Evolutionary conservation across 257 asterid genomes (phyloP), one percentile per base, ranked within the genome.

Genomic region (Solanum chiquidenum): DNA sequence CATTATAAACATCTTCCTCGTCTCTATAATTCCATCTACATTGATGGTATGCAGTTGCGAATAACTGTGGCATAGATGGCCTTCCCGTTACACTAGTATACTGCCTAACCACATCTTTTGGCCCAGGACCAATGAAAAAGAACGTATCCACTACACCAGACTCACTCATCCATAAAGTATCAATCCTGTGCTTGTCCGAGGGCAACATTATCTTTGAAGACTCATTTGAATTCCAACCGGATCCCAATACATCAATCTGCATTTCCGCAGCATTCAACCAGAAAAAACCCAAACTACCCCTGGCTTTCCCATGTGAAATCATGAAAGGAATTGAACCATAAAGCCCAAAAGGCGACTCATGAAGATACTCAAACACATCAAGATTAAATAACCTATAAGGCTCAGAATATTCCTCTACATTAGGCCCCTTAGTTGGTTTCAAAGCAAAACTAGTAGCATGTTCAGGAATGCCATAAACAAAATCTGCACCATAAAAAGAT

Each of bases 201-300:
- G 98, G 98, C 89, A 94, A 87, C 95, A 60, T 90, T 75, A 93
- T 91, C 68, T 92, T 92, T 2, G 95, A 91, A 14, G 91, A 90
- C 84, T 60, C 89, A 87, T 94, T 95, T 49, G 93, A 92, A 87
- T 94, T 92, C 99, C 99, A 95, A 13, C 96, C 98, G 2, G 90
- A 89, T 25, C 94, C 98, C 84, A 97, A 75, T 35, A 97, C 97
- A 91, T 97, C 99, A 91, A 97, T 96, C 96, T 97, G 99, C 99
- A 97, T 97, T 90, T 97, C 99, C 71, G 99, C 99, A 91, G 99
- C 98, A 92, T 94, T 97, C 89, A 97, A 91, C 99, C 98, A 97
- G 92, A 97, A 97, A 88, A 97, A 97, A 3, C 99, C 99, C 0
- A 99, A 94, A 87, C 96, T 95, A n/a, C 99, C 98, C 27, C 98